These are phyloP conservation scores for Cercospora sp. DNA, from an alignment of 2,329 filamentous ascomycete genomes.

Conservation along the genomic window DNA sequence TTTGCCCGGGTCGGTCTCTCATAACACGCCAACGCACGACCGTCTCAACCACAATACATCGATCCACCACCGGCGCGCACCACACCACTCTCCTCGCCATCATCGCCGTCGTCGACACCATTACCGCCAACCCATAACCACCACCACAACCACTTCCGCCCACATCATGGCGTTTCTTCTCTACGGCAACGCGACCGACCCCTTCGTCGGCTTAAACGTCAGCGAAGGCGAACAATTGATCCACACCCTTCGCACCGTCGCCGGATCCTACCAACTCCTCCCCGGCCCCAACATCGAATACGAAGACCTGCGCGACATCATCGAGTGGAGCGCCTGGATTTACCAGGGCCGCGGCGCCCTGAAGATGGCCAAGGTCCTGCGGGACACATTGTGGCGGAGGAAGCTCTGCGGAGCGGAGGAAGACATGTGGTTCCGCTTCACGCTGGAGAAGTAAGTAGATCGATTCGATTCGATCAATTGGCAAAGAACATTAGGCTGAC, in stretches of 20 bases:
- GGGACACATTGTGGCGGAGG: not conserved
- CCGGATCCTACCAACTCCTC: not conserved
- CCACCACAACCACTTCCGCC: not conserved
- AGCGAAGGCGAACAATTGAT: not conserved
- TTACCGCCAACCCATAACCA: not conserved
- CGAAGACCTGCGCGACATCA: not conserved
- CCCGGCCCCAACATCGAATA: constrained; percentile 3
- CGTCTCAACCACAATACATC: not conserved
- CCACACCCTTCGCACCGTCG: not conserved
- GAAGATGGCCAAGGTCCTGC: not conserved
- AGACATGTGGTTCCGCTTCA: not conserved
- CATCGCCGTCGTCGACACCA: not conserved
- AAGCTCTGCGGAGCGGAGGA: constrained; percentile 3
- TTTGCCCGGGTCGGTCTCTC: not conserved
- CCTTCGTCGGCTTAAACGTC: not conserved
- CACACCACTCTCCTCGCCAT: not conserved
- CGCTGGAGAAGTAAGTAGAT: not conserved
- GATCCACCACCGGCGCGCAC: not conserved
- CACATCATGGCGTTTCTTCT: not conserved
- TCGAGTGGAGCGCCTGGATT: not conserved
- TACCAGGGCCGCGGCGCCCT: not conserved
- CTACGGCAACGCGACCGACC: not conserved
- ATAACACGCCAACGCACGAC: not conserved
- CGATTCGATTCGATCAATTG: not conserved
- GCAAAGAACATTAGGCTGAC: not conserved